Percentiles rank a stretch among this genome's conserved stretches.
Evolutionary conservation across 176 grass and related monocot species (phyloP).

Genomic region (Thinopyrum elongatum): DNA sequence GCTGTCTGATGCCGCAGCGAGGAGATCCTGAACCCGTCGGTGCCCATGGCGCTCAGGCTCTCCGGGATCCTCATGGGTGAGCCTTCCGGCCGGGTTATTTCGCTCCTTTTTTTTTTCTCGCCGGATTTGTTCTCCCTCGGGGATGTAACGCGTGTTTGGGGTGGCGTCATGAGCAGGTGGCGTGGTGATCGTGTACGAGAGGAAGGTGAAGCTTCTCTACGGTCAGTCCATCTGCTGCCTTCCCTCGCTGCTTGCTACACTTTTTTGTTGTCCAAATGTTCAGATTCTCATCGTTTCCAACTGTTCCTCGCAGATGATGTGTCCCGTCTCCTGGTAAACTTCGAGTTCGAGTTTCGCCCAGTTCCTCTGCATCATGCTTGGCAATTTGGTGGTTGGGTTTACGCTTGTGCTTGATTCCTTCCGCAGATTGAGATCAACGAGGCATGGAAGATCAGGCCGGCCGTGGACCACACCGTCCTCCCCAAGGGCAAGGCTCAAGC

Average conservation of each 20-base stretch:
- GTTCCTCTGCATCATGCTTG: neutral
- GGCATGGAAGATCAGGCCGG: constrained; percentile 59
- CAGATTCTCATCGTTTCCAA: neutral
- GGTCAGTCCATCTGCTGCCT: constrained; percentile 39
- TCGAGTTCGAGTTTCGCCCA: neutral
- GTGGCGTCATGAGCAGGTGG: constrained; percentile 49
- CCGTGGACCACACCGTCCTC: constrained; percentile 48
- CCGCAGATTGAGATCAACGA: constrained; percentile 68
- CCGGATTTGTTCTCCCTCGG: neutral
- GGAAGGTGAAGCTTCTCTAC: constrained; percentile 89
- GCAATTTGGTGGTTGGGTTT: neutral
- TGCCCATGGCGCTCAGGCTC: constrained; percentile 92
- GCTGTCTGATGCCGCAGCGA: constrained; percentile 42
- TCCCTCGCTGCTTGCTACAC: neutral
- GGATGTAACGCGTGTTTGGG: neutral
- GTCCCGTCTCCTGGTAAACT: constrained; percentile 66
- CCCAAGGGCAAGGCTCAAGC: constrained; percentile 82
- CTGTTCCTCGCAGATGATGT: constrained; percentile 60
- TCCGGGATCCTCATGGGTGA: constrained; percentile 96
- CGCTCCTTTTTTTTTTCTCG: neutral
- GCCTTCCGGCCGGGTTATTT: neutral
- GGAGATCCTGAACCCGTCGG: constrained; percentile 89
- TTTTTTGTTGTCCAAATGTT: neutral
- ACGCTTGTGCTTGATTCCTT: neutral
- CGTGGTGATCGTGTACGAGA: constrained; percentile 90